These are phyloP conservation scores for Fusarium burgessii DNA, from an alignment of 2,329 filamentous ascomycete species.

Conservation along the genomic window DNA sequence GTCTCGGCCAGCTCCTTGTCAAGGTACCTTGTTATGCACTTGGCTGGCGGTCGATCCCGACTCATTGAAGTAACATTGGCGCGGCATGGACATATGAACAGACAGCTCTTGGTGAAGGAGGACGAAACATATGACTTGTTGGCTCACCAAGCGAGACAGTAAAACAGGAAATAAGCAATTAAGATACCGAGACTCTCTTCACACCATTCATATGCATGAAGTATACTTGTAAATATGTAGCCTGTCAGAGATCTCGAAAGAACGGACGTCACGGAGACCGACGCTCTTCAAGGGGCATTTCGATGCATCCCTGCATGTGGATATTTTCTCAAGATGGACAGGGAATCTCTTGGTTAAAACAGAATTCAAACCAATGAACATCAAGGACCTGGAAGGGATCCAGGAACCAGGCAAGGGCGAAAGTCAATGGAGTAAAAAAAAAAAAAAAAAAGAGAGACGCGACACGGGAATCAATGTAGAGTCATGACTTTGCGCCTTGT, in stretches of 20 bases:
- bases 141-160: background rate
- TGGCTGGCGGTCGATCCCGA: slow-evolving; percentile 34
- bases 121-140: background rate
- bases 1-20: slow-evolving; percentile 20
- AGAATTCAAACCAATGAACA: background rate
- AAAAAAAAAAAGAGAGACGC: background rate
- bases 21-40: slow-evolving; percentile 10
- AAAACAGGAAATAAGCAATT: background rate
- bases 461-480: slow-evolving; percentile 1
- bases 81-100: slow-evolving; percentile 6
- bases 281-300: slow-evolving; percentile 13
- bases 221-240: background rate
- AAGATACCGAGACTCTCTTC: background rate
- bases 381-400: background rate
- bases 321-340: slow-evolving; percentile 10
- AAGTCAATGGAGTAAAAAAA: background rate
- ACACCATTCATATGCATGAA: background rate
- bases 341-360: background rate
- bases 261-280: slow-evolving; percentile 14
- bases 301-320: slow-evolving; percentile 5
- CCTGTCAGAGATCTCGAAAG: background rate
- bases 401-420: slow-evolving; percentile 2
- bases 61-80: slow-evolving; percentile 12
- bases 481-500: slow-evolving; percentile 6
- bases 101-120: background rate